A percentile compares a stretch with the other conserved stretches of the same genome.
These are phyloP conservation scores for Gloeophyllum trabeum DNA, from an alignment of 768 basidiomycete species.

Conservation along the genomic window DNA sequence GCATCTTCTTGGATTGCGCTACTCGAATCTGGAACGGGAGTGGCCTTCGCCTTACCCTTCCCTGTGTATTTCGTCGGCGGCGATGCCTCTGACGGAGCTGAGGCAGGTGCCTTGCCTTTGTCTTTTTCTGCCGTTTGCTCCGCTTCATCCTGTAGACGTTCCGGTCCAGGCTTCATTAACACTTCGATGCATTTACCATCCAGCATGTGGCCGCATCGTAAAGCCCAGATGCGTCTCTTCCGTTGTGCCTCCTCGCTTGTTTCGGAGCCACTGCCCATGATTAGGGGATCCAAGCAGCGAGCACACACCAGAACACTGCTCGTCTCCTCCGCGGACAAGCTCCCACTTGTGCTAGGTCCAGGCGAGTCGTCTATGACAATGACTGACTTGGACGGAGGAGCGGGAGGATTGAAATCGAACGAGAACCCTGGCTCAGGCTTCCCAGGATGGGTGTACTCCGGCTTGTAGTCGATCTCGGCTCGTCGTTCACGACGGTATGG, in stretches of 20 bases:
- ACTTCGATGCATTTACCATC: conserved; percentile 65
- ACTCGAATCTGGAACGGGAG: neutral
- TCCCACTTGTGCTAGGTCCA: conserved; percentile 7
- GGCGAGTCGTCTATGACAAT: conserved; percentile 35
- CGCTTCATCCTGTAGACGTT: conserved; percentile 1
- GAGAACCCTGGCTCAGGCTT: conserved; percentile 52
- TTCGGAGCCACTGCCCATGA: conserved; percentile 39
- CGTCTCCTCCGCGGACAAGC: conserved; percentile 18
- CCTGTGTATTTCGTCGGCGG: neutral
- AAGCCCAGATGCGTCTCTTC: conserved; percentile 48
- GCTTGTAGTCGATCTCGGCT: conserved; percentile 33
- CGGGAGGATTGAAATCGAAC: conserved; percentile 43
- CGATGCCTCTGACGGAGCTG: neutral
- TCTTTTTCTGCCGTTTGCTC: conserved; percentile 2
- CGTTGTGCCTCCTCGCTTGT: conserved; percentile 27
- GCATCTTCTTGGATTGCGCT: neutral
- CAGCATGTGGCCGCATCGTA: conserved; percentile 69
- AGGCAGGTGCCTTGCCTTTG: neutral
- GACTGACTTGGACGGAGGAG: conserved; percentile 28
- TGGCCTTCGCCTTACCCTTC: conserved; percentile 1
- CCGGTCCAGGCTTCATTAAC: conserved; percentile 33
- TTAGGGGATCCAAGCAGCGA: conserved; percentile 50
- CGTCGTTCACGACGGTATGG: conserved; percentile 1
- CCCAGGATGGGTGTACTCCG: conserved; percentile 54
- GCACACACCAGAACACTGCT: conserved; percentile 53